phyloP scores from a whole-genome alignment of 2,329 filamentous ascomycete species.

The Alternaria sp. region DNA sequence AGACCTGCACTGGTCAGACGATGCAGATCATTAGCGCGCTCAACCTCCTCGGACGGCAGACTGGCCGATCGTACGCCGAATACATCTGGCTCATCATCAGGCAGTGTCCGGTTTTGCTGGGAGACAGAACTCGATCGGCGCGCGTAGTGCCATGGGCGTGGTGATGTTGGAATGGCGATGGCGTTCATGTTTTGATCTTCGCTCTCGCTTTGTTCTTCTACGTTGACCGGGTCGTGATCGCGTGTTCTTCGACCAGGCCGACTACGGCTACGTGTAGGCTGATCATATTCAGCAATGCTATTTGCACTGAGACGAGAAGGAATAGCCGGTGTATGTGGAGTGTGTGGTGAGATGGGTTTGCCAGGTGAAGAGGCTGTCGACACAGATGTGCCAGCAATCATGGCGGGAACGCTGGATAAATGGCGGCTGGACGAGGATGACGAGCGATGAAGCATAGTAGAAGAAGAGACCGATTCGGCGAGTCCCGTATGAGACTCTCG shows the following conservation, averaged over 20 bases:
- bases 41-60: constrained; percentile 66
- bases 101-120: constrained; percentile 70
- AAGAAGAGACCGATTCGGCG: constrained; percentile 93
- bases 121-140: constrained; percentile 75
- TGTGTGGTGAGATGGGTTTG: constrained; percentile 88
- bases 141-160: constrained; percentile 60
- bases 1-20: constrained; percentile 58
- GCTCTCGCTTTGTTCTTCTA: constrained; percentile 40
- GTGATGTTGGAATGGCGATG: constrained; percentile 77
- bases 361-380: constrained; percentile 87
- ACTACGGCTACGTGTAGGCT: constrained; percentile 45
- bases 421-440: constrained; percentile 80
- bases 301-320: constrained; percentile 93
- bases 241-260: constrained; percentile 46
- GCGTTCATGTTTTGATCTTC: constrained; percentile 65
- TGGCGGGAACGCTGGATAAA: constrained; percentile 69
- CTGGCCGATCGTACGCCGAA: constrained; percentile 72
- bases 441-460: constrained; percentile 82
- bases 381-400: constrained; percentile 71
- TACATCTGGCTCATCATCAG: constrained; percentile 67
- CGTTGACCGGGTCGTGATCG: constrained; percentile 38
- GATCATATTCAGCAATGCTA: constrained; percentile 76
- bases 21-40: constrained; percentile 55
- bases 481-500: constrained; percentile 86
- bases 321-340: constrained; percentile 90